phyloP scores from a whole-genome alignment of 73 alveolate genomes.

The Paramecium caudatum region DNA sequence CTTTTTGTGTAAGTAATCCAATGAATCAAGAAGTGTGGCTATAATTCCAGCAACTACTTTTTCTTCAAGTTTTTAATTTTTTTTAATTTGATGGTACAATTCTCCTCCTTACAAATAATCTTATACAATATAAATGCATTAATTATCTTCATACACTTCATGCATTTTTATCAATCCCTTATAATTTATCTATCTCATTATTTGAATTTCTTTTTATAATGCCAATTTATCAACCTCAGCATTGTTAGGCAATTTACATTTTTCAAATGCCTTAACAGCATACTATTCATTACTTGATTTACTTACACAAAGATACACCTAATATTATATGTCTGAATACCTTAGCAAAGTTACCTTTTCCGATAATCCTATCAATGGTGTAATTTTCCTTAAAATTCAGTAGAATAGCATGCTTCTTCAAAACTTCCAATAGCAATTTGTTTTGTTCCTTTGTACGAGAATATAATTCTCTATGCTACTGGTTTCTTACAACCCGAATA shows the following conservation, averaged over 20 bases:
- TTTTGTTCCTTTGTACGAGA: conserved; percentile 28
- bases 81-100: conserved; percentile 74
- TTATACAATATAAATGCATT: conserved; percentile 76
- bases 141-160: conserved; percentile 81
- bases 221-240: conserved; percentile 50
- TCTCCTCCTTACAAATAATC: conserved; percentile 83
- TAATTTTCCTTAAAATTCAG: conserved; percentile 40
- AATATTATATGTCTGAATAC: conserved; percentile 8
- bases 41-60: conserved; percentile 70
- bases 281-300: conserved; percentile 1
- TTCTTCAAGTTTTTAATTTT: conserved; percentile 74
- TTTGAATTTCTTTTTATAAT: conserved; percentile 63
- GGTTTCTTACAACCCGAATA: not conserved
- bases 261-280: conserved; percentile 74
- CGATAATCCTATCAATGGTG: not conserved
- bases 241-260: conserved; percentile 44
- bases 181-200: conserved; percentile 52
- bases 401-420: not conserved
- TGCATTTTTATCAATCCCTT: conserved; percentile 64
- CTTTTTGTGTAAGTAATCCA: conserved; percentile 56
- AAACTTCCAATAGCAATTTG: not conserved
- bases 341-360: conserved; percentile 64
- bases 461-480: conserved; percentile 28
- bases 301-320: conserved; percentile 74
- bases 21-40: conserved; percentile 64